phyloP scores from a whole-genome alignment of 805 yeast genomes.

The Kazachstania psychrophila region DNA sequence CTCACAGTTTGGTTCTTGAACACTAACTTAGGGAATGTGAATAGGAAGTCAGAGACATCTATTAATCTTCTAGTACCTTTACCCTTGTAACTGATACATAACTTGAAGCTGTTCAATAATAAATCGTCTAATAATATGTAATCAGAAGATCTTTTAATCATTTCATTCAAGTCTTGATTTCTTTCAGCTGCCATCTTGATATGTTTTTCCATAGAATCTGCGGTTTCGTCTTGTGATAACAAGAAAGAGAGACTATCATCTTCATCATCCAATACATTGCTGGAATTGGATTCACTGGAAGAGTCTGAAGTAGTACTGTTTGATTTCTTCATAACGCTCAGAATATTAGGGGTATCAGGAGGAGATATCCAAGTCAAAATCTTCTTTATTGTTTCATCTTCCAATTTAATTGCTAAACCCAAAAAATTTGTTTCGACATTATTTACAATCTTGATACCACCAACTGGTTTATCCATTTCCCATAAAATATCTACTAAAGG shows the following conservation, averaged over 20 bases:
- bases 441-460: conserved; percentile 79
- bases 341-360: background rate
- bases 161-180: conserved; percentile 40
- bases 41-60: conserved; percentile 65
- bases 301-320: background rate
- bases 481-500: conserved; percentile 45
- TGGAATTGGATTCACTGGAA: too few relatives aligned
- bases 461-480: conserved; percentile 80
- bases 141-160: conserved; percentile 68
- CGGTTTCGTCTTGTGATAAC: conserved; percentile 3
- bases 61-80: conserved; percentile 58
- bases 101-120: conserved; percentile 38
- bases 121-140: conserved; percentile 60
- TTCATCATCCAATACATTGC: background rate
- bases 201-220: conserved; percentile 8
- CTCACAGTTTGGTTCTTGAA: conserved; percentile 64
- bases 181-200: conserved; percentile 10
- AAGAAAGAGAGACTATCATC: conserved; percentile 5
- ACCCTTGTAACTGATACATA: conserved; percentile 70
- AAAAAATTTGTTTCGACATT: conserved; percentile 48
- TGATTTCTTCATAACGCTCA: background rate
- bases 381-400: conserved; percentile 55
- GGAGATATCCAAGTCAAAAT: conserved; percentile 51
- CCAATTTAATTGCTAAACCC: conserved; percentile 67
- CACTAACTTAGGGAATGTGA: conserved; percentile 53